Conservation (phyloP, 306 rosid species). For the Psophocarpus tetragonolobus region DNA sequence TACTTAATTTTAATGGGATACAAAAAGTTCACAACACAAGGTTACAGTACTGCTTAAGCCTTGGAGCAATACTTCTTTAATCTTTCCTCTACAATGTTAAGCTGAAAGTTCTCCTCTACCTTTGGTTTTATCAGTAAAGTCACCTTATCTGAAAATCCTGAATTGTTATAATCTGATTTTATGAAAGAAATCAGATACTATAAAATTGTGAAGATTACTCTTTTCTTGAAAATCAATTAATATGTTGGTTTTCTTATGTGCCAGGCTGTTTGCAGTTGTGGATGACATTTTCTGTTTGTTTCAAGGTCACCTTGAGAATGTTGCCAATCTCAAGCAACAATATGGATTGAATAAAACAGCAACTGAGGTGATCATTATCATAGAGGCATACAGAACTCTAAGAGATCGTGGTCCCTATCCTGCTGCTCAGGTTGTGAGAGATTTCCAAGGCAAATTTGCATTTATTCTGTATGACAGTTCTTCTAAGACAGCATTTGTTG, state of each 20-base stretch:
- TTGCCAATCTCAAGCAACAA: conserved; percentile 89
- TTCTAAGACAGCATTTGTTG: conserved; percentile 60
- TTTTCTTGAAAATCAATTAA: conserved; percentile 4
- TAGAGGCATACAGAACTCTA: conserved; percentile 90
- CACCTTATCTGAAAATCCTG: neutral
- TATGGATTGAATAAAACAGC: conserved; percentile 91
- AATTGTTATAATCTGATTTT: neutral
- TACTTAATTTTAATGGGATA: neutral
- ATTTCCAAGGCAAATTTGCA: conserved; percentile 86
- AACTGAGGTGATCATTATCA: conserved; percentile 78
- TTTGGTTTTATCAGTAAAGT: conserved; percentile 1
- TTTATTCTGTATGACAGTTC: conserved; percentile 77
- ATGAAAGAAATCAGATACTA: conserved; percentile 15
- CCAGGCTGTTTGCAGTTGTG: conserved; percentile 92
- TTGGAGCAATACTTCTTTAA: conserved; percentile 4
- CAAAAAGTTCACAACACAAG: neutral
- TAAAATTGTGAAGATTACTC: neutral
- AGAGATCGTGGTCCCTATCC: conserved; percentile 98
- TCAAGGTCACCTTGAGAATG: conserved; percentile 88
- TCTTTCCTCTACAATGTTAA: conserved; percentile 1
- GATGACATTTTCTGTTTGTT: conserved; percentile 98
- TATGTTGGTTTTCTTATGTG: neutral
- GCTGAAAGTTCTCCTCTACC: neutral
- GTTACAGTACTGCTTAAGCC: neutral
- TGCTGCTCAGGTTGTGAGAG: conserved; percentile 94